Evolutionary conservation across 805 yeast species (phyloP), one percentile per base, ranked within the genome.

Genomic region (Candida incommunis): DNA sequence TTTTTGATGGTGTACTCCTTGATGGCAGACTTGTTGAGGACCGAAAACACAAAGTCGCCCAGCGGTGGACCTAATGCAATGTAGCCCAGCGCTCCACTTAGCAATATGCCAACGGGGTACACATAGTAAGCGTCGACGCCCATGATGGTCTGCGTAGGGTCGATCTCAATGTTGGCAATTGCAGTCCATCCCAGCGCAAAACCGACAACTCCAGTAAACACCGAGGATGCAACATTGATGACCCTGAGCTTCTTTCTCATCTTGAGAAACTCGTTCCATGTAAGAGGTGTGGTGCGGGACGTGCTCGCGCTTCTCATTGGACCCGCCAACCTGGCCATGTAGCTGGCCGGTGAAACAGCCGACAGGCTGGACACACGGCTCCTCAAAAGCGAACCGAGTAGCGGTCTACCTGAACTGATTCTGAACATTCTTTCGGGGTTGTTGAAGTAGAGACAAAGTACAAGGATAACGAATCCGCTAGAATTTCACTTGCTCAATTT

Each of bases 71-170:
- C 97, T 4, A 31, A 18, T 42, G 78, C 67, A 53, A 87, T 64
- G 57, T 77, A 86, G 2, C 96, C 96, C 27, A 81, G 60, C 41
- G 76, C 77, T 22, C 90, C 90, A 13, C 83, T 78, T 13, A 78
- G 68, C 45, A 82, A 62, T 40, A 87, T 75, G 1, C 80, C 87
- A 40, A 82, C 85, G 31, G 82, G 78, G 57, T 81, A 72, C 34
- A 85, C 84, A 61, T 83, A 75, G 53, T 84, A 69, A n/a, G 95
- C 86, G 58, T 92, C 97, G 49, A 90, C 70, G 2, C 97, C 98
- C 63, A 82, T 74, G 43, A 90, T 72, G 49, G 78, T 74, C 60
- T 85, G 84, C 40, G 94, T 86, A 29, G 90, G 82, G 60, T 90
- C 96, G 49, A 92, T 76, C 58, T 85, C 92, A 52, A 82, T 68